phyloP scores from a whole-genome alignment of 2,329 filamentous ascomycete species.

The Volutella citrinella region DNA sequence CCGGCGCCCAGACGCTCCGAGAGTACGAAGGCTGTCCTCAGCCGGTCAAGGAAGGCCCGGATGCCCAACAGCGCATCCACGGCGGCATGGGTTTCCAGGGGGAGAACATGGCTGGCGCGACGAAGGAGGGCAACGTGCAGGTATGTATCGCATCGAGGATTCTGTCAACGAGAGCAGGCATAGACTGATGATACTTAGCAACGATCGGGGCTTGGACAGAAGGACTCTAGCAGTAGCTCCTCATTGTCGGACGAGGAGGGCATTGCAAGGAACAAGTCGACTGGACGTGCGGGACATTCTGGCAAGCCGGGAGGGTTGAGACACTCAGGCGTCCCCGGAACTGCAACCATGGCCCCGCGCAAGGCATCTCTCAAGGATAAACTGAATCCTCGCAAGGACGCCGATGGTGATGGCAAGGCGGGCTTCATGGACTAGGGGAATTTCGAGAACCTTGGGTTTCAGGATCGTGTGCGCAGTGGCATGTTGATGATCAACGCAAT shows the following conservation, averaged over 20 bases:
- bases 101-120: constrained; percentile 11
- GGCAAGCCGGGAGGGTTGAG: neutral
- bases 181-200: no score
- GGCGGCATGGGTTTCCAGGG: no score
- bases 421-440: constrained; percentile 13
- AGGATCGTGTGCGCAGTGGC: no score
- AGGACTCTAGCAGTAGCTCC: neutral
- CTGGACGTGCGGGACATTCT: neutral
- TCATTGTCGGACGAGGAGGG: neutral
- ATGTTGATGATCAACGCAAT: no score
- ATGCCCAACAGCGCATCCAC: constrained; percentile 11
- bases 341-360: neutral
- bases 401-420: constrained; percentile 23
- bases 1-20: constrained; percentile 51
- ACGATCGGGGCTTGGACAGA: neutral
- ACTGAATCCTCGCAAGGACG: constrained; percentile 19
- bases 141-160: no score
- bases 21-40: constrained; percentile 62
- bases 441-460: no score
- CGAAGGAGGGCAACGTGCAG: no score
- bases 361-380: constrained; percentile 20
- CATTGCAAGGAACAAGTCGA: neutral
- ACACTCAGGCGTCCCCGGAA: neutral
- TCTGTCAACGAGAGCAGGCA: no score
- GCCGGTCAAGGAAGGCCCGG: constrained; percentile 9